These are phyloP conservation scores for Pseudogymnoascus sp. DNA, from an alignment of 2,329 filamentous ascomycete species.

Conservation along the genomic window DNA sequence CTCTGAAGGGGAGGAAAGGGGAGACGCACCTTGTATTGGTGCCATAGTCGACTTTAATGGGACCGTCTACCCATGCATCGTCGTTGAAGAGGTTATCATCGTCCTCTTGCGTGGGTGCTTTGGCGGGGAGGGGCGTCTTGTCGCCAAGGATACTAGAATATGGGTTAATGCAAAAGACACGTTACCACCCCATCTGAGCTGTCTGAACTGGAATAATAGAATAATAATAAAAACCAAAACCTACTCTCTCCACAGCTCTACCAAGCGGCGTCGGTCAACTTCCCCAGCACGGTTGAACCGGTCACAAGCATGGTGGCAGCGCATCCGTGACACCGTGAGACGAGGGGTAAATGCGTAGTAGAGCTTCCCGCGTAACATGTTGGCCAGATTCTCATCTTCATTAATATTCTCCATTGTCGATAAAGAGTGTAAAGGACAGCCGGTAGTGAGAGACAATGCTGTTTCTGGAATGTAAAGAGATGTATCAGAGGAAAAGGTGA, in stretches of 20 bases:
- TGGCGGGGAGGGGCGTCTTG: conserved; percentile 54
- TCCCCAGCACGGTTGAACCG: conserved; percentile 59
- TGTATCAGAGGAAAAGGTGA: background rate
- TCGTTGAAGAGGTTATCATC: conserved; percentile 59
- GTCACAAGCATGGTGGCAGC: conserved; percentile 54
- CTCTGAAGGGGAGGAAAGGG: background rate
- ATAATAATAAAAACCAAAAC: conserved; percentile 24
- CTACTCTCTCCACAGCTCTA: conserved; percentile 68
- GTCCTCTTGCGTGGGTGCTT: conserved; percentile 47
- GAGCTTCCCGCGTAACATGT: conserved; percentile 62
- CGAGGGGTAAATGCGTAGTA: conserved; percentile 69
- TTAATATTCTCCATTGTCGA: conserved; percentile 27
- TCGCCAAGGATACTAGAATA: conserved; percentile 53
- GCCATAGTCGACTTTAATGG: conserved; percentile 70
- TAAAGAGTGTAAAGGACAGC: background rate
- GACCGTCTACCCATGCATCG: conserved; percentile 62
- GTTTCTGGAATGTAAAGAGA: background rate
- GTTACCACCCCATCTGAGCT: background rate
- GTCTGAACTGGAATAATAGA: background rate
- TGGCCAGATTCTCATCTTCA: conserved; percentile 41
- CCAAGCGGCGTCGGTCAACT: conserved; percentile 51
- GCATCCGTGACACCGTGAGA: conserved; percentile 53
- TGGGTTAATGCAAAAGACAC: conserved; percentile 8
- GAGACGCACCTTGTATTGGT: conserved; percentile 54
- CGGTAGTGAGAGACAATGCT: background rate